Conservation (phyloP, 495 filamentous ascomycete genomes). For the Neurospora discreta region DNA sequence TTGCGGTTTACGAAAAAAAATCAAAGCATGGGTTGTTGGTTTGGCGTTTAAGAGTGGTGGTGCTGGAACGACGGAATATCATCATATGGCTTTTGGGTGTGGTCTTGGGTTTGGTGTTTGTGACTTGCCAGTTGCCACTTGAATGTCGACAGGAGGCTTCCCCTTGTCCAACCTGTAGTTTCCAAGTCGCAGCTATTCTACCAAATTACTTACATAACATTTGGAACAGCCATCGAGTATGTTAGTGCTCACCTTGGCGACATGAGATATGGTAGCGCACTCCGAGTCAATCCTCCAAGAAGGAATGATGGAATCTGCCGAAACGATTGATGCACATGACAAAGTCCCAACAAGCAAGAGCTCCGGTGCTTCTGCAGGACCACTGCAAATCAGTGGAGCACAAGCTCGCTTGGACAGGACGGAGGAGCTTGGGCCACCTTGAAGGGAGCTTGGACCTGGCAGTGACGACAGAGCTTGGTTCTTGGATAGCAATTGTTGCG, state of each 20-base stretch:
- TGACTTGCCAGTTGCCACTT: not conserved
- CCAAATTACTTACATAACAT: no score
- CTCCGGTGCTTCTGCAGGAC: not conserved
- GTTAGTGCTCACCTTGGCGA: not conserved
- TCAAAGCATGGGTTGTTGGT: not conserved
- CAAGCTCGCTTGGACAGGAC: no score
- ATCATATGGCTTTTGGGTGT: not conserved
- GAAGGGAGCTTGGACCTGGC: not conserved
- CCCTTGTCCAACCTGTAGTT: not conserved
- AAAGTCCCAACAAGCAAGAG: not conserved
- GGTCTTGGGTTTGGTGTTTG: not conserved
- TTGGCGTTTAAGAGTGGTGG: not conserved
- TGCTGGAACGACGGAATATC: not conserved
- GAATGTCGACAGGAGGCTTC: not conserved
- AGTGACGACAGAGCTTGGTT: not conserved
- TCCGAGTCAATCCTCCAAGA: no score
- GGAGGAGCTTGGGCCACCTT: not conserved
- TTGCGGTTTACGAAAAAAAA: not conserved
- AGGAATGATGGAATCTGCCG: no score
- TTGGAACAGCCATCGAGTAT: not conserved
- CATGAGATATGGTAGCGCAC: not conserved
- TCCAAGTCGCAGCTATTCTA: not conserved
- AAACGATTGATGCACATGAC: not conserved
- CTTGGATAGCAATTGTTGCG: not conserved
- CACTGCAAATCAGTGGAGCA: not conserved